Evolutionary conservation across 805 yeast species (phyloP).

Genomic region (Zygoascus flipseniorum): DNA sequence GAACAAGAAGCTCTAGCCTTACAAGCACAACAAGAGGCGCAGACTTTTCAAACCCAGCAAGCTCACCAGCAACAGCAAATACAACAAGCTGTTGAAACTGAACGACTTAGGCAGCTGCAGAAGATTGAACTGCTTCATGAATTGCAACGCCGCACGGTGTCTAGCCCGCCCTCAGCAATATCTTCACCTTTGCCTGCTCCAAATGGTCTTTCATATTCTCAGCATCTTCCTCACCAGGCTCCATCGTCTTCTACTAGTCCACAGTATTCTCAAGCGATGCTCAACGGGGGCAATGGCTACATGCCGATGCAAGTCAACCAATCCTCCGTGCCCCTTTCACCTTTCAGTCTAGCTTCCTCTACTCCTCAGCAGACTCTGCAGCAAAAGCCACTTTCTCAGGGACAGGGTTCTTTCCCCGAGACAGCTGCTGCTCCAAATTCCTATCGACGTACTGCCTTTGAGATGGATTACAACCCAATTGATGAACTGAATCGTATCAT

Average conservation of each 20-base stretch:
- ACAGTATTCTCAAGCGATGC: background rate
- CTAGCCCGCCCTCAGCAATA: background rate
- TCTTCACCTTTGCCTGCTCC: background rate
- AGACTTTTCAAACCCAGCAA: background rate
- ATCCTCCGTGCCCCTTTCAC: background rate
- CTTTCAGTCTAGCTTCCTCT: background rate
- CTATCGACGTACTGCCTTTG: background rate
- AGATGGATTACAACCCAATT: slow-evolving; percentile 11
- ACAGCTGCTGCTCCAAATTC: background rate
- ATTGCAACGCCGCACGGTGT: background rate
- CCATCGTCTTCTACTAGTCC: background rate
- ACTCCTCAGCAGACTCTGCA: slow-evolving; percentile 7
- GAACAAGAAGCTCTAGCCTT: background rate
- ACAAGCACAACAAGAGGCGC: background rate
- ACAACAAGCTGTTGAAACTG: background rate
- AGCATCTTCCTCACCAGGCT: background rate
- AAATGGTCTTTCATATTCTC: background rate
- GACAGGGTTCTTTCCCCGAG: background rate
- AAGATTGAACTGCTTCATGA: background rate
- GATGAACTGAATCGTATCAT: slow-evolving; percentile 15
- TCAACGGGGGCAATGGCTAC: background rate
- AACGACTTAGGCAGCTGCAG: background rate
- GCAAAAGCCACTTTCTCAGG: background rate
- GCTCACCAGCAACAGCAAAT: background rate
- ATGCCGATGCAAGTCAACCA: background rate